phyloP scores from a whole-genome alignment of 345 rosid species.

The Firmiana major region DNA sequence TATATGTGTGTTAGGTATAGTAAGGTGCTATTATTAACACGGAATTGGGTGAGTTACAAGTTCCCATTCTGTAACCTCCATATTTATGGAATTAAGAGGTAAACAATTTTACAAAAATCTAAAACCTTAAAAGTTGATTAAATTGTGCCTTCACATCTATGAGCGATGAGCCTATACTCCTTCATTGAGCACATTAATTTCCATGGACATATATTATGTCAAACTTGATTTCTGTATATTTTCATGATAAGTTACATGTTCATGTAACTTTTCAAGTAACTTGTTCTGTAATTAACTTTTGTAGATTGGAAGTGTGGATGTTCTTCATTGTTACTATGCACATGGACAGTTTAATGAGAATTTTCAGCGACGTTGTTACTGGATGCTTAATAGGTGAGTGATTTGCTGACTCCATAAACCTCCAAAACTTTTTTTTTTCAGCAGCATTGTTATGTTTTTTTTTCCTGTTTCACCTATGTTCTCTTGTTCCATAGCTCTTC shows the following conservation, averaged over 20 bases:
- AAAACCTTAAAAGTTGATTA: not conserved
- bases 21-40: not conserved
- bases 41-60: not conserved
- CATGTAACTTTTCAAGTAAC: not conserved
- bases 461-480: constrained; percentile 2
- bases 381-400: constrained; percentile 93
- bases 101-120: not conserved
- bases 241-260: not conserved
- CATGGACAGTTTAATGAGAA: constrained; percentile 83
- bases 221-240: not conserved
- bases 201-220: not conserved
- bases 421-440: not conserved
- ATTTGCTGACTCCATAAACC: not conserved
- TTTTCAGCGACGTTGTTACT: constrained; percentile 85
- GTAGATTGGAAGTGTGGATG: constrained; percentile 86
- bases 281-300: constrained; percentile 7
- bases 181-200: not conserved
- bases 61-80: no score
- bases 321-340: constrained; percentile 92
- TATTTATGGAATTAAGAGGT: not conserved
- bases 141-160: not conserved
- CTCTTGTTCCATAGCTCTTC: not conserved
- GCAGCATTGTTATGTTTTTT: not conserved
- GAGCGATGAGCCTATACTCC: not conserved
- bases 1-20: not conserved